Base-by-base conservation (phyloP, 192 early-diverging fungal genomes). In the Coemansia sp. region DNA sequence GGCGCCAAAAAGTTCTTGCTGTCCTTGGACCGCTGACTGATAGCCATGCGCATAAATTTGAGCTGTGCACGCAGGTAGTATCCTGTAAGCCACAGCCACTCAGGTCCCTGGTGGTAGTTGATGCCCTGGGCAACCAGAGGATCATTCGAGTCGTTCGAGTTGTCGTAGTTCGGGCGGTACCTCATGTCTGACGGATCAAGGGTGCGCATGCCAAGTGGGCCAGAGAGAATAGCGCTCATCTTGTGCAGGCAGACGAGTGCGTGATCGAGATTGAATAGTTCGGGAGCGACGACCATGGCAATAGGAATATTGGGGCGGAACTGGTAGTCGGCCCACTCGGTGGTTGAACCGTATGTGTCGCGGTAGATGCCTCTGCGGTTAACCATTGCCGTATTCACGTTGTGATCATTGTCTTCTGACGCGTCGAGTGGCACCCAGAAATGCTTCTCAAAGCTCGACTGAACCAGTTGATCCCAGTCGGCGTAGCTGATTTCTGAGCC, bases 91-190 rank as follows among this genome's bases (percentile, higher is more conserved):
- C 93, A 99, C 13, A 98, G 80, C 97, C 97, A 99, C 87, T 99
- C 97, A 52, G 93, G 93, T 25, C 95, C 97, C 68, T 98, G 91
- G 57, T 99, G 95, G 67, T 99, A 99, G 65, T 99, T 99, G 74
- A 91, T 90, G 17, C 97, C 97, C 59, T 99, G 96, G 3, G 97
- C 95, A 1, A 96, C 83, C 11, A 85, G 75, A 9, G 86, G 71
- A 58, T 99, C 95, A 43, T 70, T 67, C 13, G 87, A 86, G 59
- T 99, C 93, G 67, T 99, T 89, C 43, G 79, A 78, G 67, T 99
- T 99, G 69, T 96, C 87, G 68, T 99, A 99, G 49, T 85, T 55
- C n/a, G 92, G 93, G 25, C 93, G 85, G 66, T 99, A 98, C n/a
- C 84, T 86, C 81, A 85, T 88, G 66, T 99, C 97, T 3, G 49